Conservation (phyloP, 768 basidiomycete species). For the Boletus barrowsii region DNA sequence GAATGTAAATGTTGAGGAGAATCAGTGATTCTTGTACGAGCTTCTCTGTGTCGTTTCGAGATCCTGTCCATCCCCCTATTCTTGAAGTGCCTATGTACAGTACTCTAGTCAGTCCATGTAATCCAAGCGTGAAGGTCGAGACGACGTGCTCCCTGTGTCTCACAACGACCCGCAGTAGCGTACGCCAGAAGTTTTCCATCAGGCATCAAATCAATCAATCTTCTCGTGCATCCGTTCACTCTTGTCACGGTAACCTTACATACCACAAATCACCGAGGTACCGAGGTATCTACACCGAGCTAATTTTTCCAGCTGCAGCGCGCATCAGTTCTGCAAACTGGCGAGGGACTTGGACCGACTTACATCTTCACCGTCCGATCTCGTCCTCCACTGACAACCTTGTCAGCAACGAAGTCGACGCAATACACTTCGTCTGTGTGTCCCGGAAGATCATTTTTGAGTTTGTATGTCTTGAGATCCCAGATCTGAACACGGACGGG, state of each 20-base stretch:
- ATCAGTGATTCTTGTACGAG: too few species aligned
- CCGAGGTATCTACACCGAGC: neutral
- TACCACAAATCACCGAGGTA: neutral
- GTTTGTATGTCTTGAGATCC: slow-evolving; percentile 95
- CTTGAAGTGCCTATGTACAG: neutral
- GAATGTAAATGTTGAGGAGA: slow-evolving; percentile 14
- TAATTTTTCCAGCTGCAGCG: slow-evolving; percentile 32
- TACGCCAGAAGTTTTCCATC: neutral
- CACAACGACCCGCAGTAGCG: too few species aligned
- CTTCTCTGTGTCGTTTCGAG: neutral
- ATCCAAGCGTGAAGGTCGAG: neutral
- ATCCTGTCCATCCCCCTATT: neutral
- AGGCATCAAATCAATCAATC: neutral
- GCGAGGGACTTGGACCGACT: slow-evolving; percentile 25
- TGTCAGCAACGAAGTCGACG: slow-evolving; percentile 98
- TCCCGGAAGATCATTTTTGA: slow-evolving; percentile 90
- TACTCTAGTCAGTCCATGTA: neutral
- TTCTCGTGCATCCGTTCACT: neutral
- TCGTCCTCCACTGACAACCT: slow-evolving; percentile 95
- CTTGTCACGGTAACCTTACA: neutral
- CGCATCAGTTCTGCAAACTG: neutral
- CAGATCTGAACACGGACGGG: slow-evolving; percentile 55
- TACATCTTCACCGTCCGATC: slow-evolving; percentile 94
- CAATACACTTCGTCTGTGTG: slow-evolving; percentile 99
- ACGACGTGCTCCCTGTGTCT: too few species aligned